Conservation (phyloP, 768 basidiomycete species). For the Cystobasidiopsis lactophilus region DNA sequence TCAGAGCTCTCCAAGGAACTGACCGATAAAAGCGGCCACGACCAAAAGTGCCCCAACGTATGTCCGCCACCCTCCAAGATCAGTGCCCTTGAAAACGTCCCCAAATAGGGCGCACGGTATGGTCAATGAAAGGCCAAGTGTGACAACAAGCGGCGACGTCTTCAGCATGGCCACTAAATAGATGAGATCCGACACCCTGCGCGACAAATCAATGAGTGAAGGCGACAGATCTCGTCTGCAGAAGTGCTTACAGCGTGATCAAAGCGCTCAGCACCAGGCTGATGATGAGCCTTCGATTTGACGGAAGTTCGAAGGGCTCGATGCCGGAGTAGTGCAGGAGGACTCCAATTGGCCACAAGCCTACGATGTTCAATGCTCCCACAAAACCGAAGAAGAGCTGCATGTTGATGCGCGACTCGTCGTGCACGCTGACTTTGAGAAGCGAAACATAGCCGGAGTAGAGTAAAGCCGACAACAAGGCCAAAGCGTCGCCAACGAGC, state of each 20-base stretch:
- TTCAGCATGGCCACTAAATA: conserved; percentile 85
- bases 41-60: conserved; percentile 3
- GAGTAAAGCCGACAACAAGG: conserved; percentile 63
- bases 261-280: conserved; percentile 39
- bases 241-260: conserved; percentile 27
- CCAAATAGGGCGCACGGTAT: conserved; percentile 49
- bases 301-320: conserved; percentile 55
- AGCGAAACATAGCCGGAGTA: conserved; percentile 76
- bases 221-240: conserved; percentile 30
- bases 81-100: conserved; percentile 4
- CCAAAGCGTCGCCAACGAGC: conserved; percentile 59
- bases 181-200: conserved; percentile 22
- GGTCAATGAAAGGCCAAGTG: conserved; percentile 74
- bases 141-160: conserved; percentile 82
- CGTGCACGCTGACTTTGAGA: conserved; percentile 45
- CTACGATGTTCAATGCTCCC: conserved; percentile 58
- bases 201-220: conserved; percentile 5
- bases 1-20: too few species aligned
- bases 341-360: conserved; percentile 53
- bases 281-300: conserved; percentile 30
- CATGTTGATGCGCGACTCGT: conserved; percentile 41
- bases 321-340: conserved; percentile 48
- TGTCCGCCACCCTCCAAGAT: neutral
- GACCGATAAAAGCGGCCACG: conserved; percentile 5
- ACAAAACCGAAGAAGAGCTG: conserved; percentile 88